A percentile compares a stretch with the other conserved stretches of the same genome.
Conservation (phyloP, 352 stramenopile genomes). For the Globisporangium uncinulatum region DNA sequence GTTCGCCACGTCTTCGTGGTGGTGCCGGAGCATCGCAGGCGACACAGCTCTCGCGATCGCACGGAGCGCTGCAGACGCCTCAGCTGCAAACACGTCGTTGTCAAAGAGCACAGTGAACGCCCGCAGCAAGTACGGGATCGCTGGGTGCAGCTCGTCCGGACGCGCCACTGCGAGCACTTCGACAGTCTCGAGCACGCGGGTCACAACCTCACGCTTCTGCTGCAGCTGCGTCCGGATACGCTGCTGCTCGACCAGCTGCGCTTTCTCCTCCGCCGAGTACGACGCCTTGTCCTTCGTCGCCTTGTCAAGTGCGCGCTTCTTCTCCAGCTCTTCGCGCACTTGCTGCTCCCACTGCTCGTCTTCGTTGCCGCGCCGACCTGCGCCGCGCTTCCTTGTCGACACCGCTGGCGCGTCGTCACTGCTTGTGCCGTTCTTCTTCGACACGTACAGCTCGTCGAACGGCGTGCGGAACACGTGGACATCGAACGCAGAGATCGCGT, state of each 20-base stretch:
- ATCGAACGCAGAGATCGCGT: slow-evolving; percentile 50
- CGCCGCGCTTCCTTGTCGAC: slow-evolving; percentile 26
- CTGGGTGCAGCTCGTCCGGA: slow-evolving; percentile 68
- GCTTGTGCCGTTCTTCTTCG: slow-evolving; percentile 40
- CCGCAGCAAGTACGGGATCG: slow-evolving; percentile 59
- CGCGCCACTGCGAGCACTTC: slow-evolving; percentile 44
- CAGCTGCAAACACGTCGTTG: slow-evolving; percentile 45
- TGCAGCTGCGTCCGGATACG: slow-evolving; percentile 40
- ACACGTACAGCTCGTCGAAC: slow-evolving; percentile 70
- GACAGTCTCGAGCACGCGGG: slow-evolving; percentile 51
- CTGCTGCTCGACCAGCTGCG: slow-evolving; percentile 54
- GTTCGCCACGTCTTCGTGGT: slow-evolving; percentile 61
- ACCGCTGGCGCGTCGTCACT: not conserved
- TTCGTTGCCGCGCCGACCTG: slow-evolving; percentile 47
- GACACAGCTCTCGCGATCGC: slow-evolving; percentile 58
- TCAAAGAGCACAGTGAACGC: slow-evolving; percentile 48
- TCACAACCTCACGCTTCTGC: slow-evolving; percentile 34
- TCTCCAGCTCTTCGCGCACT: slow-evolving; percentile 75
- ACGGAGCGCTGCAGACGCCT: slow-evolving; percentile 30
- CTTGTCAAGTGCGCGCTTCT: slow-evolving; percentile 39
- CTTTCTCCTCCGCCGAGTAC: slow-evolving; percentile 53
- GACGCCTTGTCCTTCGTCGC: slow-evolving; percentile 36
- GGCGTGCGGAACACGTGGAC: slow-evolving; percentile 54
- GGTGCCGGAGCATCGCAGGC: slow-evolving; percentile 50
- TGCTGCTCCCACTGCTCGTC: slow-evolving; percentile 86